Base-by-base conservation (phyloP, 106 monocot genomes). In the Posidonia australis region DNA sequence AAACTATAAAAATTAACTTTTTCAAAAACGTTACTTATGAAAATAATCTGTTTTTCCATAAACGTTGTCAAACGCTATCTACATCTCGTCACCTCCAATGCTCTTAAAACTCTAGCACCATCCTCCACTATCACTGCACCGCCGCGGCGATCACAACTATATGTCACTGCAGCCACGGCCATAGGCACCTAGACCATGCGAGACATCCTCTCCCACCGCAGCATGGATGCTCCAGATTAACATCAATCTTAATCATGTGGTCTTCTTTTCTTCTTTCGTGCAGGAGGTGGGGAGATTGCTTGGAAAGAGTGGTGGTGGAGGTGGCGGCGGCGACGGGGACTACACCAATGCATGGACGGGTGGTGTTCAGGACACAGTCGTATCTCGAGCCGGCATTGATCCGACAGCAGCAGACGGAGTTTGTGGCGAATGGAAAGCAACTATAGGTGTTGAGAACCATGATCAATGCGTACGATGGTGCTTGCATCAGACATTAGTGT, bases 201-300 rank as follows among this genome's bases (percentile, higher is more conserved):
- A 10, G 76, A 76, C 21, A 36, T 81, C 47, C 56, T 87, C 3
- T 29, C 59, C 1, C 81, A 78, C 80, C 87, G 81, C 70, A 65
- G 49, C 36, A 31, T 83, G 18, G 87, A 27, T 17, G 27, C 0
- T 29, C 3, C 14, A 27, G 26, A 59, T 13, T 26, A 25, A 25
- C 11, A 13, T 29, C 58, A 13, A 12, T 6, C 22, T 5, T 10
- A 30, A 1, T 55, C 19, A 43, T 18, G 12, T 17, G 20, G 10
- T 41, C 7, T 20, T 60, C 7, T n/a, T 44, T 14, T 45, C 24
- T 28, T 9, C 7, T n/a, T 10, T 1, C 22, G 13, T 49, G 61
- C 60, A 70, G 70, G 49, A 60, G 32, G 22, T 70, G 70, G 70
- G 70, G 70, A 5, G 16, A 20, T 14, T 60, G 59, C 31, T 13